Evolutionary conservation across 129 eudicot species (phyloP).

Genomic region (Centella asiatica): DNA sequence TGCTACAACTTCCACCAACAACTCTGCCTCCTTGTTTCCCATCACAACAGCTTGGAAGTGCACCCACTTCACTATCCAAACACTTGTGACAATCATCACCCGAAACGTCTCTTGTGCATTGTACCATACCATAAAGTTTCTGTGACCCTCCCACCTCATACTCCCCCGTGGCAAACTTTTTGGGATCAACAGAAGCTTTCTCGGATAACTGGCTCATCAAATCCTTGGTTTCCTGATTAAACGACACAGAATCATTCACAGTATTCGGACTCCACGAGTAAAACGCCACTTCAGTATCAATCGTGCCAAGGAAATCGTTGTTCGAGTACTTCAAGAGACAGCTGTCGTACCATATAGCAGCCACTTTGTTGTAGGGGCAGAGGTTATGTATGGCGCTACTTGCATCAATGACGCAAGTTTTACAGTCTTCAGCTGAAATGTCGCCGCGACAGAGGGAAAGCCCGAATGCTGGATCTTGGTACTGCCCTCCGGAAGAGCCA

Average conservation of each 20-base stretch:
- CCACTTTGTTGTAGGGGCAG: constrained; percentile 30
- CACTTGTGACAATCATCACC: constrained; percentile 36
- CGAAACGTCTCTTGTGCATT: constrained; percentile 38
- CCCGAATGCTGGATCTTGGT: constrained; percentile 25
- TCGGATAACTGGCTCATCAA: constrained; percentile 19
- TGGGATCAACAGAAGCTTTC: constrained; percentile 16
- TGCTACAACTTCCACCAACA: constrained; percentile 36
- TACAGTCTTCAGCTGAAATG: constrained; percentile 23
- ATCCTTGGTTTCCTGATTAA: constrained; percentile 13
- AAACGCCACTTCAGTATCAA: constrained; percentile 13
- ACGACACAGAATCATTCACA: constrained; percentile 15
- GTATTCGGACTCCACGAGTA: constrained; percentile 9
- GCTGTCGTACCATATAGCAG: constrained; percentile 34
- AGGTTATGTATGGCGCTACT: constrained; percentile 19
- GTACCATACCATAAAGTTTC: constrained; percentile 39
- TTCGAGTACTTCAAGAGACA: constrained; percentile 34
- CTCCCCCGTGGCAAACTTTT: constrained; percentile 26
- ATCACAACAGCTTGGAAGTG: constrained; percentile 39
- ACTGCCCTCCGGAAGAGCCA: constrained; percentile 7
- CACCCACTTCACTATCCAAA: constrained; percentile 21
- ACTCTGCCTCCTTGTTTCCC: constrained; percentile 44
- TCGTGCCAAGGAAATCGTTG: constrained; percentile 27
- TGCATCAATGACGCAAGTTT: constrained; percentile 29
- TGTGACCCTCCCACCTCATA: background rate
- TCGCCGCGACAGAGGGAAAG: constrained; percentile 42